These are phyloP conservation scores for Biscogniauxia marginata DNA, from an alignment of 2,329 filamentous ascomycete species.

Conservation along the genomic window DNA sequence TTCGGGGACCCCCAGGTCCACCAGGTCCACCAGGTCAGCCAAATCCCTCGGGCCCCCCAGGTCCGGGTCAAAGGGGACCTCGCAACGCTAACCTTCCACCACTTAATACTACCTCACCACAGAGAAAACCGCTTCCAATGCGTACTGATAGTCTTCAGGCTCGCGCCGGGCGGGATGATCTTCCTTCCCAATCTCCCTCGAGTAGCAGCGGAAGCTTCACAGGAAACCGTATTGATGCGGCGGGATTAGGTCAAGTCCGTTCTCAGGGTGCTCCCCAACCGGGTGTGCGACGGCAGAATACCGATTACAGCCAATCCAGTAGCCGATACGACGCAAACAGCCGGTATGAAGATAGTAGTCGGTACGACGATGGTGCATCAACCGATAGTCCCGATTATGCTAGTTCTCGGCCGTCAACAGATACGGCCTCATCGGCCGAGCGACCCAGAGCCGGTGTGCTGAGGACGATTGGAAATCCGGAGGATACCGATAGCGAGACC, in stretches of 20 bases:
- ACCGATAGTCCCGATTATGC: constrained; percentile 74
- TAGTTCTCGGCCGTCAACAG: constrained; percentile 60
- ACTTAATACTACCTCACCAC: constrained; percentile 42
- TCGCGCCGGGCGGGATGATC: constrained; percentile 40
- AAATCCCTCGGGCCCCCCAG: constrained; percentile 17
- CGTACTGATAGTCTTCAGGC: constrained; percentile 36
- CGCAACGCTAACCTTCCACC: constrained; percentile 11
- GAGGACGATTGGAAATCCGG: constrained; percentile 68
- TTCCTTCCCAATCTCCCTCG: constrained; percentile 35
- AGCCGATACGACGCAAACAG: constrained; percentile 41
- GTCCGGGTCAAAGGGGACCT: constrained; percentile 19
- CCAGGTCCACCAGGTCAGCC: constrained; percentile 24
- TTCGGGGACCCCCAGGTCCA: constrained; percentile 23
- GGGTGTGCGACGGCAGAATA: constrained; percentile 34
- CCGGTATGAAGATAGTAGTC: constrained; percentile 55
- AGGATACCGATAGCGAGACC: constrained; percentile 16
- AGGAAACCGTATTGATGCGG: constrained; percentile 44
- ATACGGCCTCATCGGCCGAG: constrained; percentile 53
- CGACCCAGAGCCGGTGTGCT: constrained; percentile 75
- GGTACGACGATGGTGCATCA: constrained; percentile 63
- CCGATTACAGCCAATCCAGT: constrained; percentile 37
- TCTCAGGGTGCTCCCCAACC: constrained; percentile 22
- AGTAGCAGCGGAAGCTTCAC: constrained; percentile 41
- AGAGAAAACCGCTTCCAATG: constrained; percentile 52
- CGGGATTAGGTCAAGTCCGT: constrained; percentile 48